phyloP scores from a whole-genome alignment of 441 rosid genomes.

The Euphorbia schlechtendalii region DNA sequence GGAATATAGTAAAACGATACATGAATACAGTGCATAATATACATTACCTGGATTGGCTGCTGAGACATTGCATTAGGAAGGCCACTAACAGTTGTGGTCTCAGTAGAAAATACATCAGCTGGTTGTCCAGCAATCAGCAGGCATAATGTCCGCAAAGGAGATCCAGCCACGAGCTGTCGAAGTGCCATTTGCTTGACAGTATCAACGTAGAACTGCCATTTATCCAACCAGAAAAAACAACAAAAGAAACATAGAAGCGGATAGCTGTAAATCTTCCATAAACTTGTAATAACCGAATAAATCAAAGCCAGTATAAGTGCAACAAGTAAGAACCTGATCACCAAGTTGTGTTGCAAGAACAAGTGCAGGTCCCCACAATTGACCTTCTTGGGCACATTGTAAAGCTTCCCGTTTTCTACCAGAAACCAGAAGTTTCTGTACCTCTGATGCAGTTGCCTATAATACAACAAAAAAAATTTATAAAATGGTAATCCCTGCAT shows the following conservation, averaged over 20 bases:
- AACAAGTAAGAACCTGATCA: slow-evolving; percentile 58
- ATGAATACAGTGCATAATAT: no score
- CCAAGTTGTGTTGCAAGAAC: slow-evolving; percentile 96
- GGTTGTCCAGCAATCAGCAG: slow-evolving; percentile 97
- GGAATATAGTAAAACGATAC: slow-evolving; percentile 4
- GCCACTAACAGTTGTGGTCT: slow-evolving; percentile 24
- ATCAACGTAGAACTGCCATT: slow-evolving; percentile 78
- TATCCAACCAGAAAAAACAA: slow-evolving; percentile 16
- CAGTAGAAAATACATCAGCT: slow-evolving; percentile 74
- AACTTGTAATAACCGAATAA: slow-evolving; percentile 12
- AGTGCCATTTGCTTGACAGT: slow-evolving; percentile 98
- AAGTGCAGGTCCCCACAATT: slow-evolving; percentile 99
- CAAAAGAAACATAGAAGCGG: slow-evolving; percentile 11
- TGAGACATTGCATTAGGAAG: slow-evolving; percentile 40
- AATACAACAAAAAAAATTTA: slow-evolving; percentile 23
- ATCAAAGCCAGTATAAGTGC: slow-evolving; percentile 5
- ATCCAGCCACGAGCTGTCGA: slow-evolving; percentile 79
- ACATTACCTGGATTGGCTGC: slow-evolving; percentile 56
- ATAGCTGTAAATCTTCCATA: not conserved
- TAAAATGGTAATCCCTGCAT: slow-evolving; percentile 13
- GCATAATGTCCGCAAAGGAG: slow-evolving; percentile 95
- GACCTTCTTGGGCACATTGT: slow-evolving; percentile 83
- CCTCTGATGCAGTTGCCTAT: slow-evolving; percentile 88
- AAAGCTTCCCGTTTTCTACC: slow-evolving; percentile 88
- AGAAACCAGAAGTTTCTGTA: slow-evolving; percentile 87